Evolutionary conservation across 2,329 filamentous ascomycete genomes (phyloP).

Genomic region (Diaporthe nobilis): DNA sequence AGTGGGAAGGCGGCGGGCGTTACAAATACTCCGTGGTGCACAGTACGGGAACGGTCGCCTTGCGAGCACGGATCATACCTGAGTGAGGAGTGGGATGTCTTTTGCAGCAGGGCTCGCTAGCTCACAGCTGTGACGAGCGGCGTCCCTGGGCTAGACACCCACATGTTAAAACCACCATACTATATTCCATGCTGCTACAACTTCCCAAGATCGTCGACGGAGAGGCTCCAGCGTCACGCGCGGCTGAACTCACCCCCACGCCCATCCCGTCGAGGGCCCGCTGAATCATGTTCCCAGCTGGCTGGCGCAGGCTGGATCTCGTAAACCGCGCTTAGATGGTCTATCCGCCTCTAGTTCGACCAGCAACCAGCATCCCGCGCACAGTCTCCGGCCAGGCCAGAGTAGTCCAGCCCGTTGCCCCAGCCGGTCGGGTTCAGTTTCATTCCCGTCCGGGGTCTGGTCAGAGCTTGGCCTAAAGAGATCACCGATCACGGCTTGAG

Average conservation of each 20-base stretch:
- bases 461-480: constrained; percentile 32
- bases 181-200: constrained; percentile 18
- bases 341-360: constrained; percentile 39
- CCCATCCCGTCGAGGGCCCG: constrained; percentile 16
- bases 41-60: neutral
- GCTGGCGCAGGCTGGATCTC: constrained; percentile 4
- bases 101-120: constrained; percentile 23
- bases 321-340: constrained; percentile 37
- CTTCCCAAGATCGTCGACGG: neutral
- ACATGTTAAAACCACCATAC: neutral
- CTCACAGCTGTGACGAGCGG: constrained; percentile 3
- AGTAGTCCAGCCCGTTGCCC: constrained; percentile 13
- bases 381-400: constrained; percentile 2
- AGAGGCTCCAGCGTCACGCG: constrained; percentile 28
- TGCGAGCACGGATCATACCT: constrained; percentile 28
- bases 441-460: constrained; percentile 17
- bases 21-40: neutral
- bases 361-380: constrained; percentile 22
- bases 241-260: constrained; percentile 38
- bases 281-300: constrained; percentile 27
- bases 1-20: constrained; percentile 1
- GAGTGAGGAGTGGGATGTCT: constrained; percentile 12
- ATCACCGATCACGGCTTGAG: constrained; percentile 27
- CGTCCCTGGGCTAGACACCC: neutral
- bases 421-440: constrained; percentile 34